A percentile compares a stretch with the other conserved stretches of the same genome.
phyloP scores from a whole-genome alignment of 305 asterid species.

The Lippia alba region DNA sequence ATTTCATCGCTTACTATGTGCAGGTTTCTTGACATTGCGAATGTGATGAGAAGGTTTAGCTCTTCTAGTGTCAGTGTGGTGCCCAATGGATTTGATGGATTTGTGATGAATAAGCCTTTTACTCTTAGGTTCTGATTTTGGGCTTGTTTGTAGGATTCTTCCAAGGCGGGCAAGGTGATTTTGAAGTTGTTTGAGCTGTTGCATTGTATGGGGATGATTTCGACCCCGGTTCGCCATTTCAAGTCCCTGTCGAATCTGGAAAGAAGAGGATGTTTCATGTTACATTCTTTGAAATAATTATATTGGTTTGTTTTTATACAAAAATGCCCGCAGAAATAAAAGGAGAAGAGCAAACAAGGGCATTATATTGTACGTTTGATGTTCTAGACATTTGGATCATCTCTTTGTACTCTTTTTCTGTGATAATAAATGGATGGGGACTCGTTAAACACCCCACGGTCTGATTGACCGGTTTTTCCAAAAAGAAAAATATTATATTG shows the following conservation, averaged over 20 bases:
- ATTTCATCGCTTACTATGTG: constrained; percentile 88
- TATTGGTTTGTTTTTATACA: too few species aligned
- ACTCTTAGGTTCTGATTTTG: constrained; percentile 48
- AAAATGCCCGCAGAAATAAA: too few species aligned
- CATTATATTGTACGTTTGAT: too few species aligned
- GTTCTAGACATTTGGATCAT: too few species aligned
- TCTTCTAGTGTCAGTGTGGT: constrained; percentile 55
- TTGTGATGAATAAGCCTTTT: constrained; percentile 70
- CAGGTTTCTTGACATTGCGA: constrained; percentile 43
- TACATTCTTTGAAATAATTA: too few species aligned
- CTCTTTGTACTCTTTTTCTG: too few species aligned
- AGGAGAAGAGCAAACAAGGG: too few species aligned
- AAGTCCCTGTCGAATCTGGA: constrained; percentile 84
- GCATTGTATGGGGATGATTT: constrained; percentile 67
- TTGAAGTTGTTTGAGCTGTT: constrained; percentile 60
- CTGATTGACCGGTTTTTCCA: too few species aligned
- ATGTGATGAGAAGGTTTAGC: constrained; percentile 53
- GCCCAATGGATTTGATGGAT: constrained; percentile 87
- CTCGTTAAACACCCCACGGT: too few species aligned
- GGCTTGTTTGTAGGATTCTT: constrained; percentile 62
- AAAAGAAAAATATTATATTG: too few species aligned
- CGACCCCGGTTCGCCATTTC: constrained; percentile 83
- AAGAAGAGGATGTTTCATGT: too few species aligned
- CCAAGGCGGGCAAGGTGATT: constrained; percentile 55
- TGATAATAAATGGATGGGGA: too few species aligned